Evolutionary conservation across 345 rosid species (phyloP).

Genomic region (Citrus medica): DNA sequence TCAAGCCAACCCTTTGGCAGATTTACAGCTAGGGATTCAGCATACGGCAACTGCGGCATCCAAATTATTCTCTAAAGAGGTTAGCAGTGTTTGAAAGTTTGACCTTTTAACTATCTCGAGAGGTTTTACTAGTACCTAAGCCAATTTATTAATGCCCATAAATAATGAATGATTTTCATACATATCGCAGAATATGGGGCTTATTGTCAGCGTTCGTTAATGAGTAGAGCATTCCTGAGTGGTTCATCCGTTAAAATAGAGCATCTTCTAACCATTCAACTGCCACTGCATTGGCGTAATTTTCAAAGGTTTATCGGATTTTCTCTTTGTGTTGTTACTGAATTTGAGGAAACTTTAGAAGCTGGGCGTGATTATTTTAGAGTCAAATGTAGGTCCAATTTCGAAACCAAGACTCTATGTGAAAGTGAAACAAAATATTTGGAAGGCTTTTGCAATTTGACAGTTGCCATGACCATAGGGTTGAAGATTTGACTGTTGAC

Average conservation of each 20-base stretch:
- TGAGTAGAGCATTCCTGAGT: constrained; percentile 11
- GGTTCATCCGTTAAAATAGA: constrained; percentile 24
- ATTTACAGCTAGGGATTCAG: neutral
- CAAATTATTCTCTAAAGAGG: neutral
- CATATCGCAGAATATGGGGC: too few relatives aligned
- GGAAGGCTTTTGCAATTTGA: neutral
- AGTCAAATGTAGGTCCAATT: neutral
- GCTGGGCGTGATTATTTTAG: neutral
- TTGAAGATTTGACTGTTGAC: neutral
- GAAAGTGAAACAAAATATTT: neutral
- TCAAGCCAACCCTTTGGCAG: neutral
- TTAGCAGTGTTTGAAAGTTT: constrained; percentile 4
- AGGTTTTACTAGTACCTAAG: too few relatives aligned
- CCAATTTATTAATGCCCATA: too few relatives aligned
- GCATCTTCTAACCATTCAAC: constrained; percentile 28
- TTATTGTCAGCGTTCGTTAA: neutral
- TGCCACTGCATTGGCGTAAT: constrained; percentile 20
- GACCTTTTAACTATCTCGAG: too few relatives aligned
- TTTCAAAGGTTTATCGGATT: constrained; percentile 24
- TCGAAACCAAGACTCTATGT: neutral
- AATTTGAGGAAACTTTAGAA: constrained; percentile 14
- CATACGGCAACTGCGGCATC: neutral
- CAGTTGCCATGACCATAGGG: neutral
- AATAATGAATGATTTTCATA: too few relatives aligned
- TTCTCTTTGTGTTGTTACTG: constrained; percentile 21